These are phyloP conservation scores for Spirogloea muscicola DNA, from an alignment of 139 green algal genomes.

Conservation along the genomic window DNA sequence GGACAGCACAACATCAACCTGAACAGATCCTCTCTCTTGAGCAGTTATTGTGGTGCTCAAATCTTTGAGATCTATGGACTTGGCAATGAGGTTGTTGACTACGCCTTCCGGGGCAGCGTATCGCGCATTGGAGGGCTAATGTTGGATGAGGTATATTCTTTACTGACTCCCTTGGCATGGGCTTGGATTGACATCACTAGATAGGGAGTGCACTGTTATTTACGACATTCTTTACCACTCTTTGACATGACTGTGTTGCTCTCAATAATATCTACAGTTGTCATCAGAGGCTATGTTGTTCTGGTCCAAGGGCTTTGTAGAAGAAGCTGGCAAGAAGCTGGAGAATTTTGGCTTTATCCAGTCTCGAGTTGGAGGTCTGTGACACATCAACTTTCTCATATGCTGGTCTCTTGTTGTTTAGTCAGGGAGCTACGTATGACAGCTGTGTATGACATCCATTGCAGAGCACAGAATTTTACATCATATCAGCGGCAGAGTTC, in stretches of 20 bases:
- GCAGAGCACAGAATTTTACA: no score
- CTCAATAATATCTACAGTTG: slow-evolving; percentile 29
- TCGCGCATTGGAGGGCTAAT: slow-evolving; percentile 94
- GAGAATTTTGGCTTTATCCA: slow-evolving; percentile 98
- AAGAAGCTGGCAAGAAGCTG: slow-evolving; percentile 78
- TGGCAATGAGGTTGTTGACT: slow-evolving; percentile 81
- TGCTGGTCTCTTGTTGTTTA: slow-evolving; percentile 14
- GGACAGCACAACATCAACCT: no score
- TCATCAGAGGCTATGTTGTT: slow-evolving; percentile 83
- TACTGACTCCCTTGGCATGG: background rate
- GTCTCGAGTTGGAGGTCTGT: slow-evolving; percentile 57
- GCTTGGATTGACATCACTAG: background rate
- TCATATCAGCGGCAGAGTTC: no score
- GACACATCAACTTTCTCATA: background rate
- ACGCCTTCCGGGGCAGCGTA: slow-evolving; percentile 64
- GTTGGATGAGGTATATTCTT: slow-evolving; percentile 73
- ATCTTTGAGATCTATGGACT: slow-evolving; percentile 99
- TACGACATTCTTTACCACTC: background rate
- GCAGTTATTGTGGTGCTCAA: slow-evolving; percentile 56
- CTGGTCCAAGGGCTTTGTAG: slow-evolving; percentile 86
- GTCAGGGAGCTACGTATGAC: no score
- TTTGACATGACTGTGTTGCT: background rate
- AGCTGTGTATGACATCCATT: no score
- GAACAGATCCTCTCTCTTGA: no score
- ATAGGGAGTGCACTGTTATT: background rate